phyloP scores from a whole-genome alignment of 768 basidiomycete genomes.

The Astraeus odoratus region DNA sequence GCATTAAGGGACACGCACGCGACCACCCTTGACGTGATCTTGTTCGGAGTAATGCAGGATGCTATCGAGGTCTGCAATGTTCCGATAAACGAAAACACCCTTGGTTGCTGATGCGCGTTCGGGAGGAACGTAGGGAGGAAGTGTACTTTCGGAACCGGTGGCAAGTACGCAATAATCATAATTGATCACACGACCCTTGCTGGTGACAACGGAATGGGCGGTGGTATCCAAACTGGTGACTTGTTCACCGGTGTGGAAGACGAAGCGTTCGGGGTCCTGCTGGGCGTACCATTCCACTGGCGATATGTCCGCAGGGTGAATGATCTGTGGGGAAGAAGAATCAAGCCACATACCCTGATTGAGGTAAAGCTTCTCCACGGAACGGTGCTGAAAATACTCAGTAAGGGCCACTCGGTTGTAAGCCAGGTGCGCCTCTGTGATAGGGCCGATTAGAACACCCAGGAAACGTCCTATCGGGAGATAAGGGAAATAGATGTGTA shows the following conservation, averaged over 20 bases:
- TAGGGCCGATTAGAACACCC: conserved; percentile 3
- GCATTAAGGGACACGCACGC: conserved; percentile 9
- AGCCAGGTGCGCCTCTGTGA: conserved; percentile 37
- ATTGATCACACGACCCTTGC: conserved; percentile 34
- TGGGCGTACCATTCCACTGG: conserved; percentile 50
- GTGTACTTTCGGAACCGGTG: conserved; percentile 59
- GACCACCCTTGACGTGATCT: conserved; percentile 31
- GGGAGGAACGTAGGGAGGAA: conserved; percentile 50
- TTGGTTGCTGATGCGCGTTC: conserved; percentile 32
- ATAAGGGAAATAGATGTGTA: conserved; percentile 9
- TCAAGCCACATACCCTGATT: conserved; percentile 32
- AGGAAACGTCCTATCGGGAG: conserved; percentile 17
- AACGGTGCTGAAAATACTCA: conserved; percentile 55
- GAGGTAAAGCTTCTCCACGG: conserved; percentile 53
- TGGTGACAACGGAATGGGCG: conserved; percentile 40
- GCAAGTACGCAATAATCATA: conserved; percentile 65
- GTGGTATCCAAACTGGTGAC: conserved; percentile 34
- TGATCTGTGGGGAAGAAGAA: not conserved
- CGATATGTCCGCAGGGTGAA: conserved; percentile 11
- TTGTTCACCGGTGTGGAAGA: conserved; percentile 43
- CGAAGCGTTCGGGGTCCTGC: conserved; percentile 50
- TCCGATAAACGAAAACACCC: conserved; percentile 69
- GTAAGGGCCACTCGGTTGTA: conserved; percentile 49
- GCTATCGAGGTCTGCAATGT: conserved; percentile 57
- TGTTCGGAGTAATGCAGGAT: conserved; percentile 54